Evolutionary conservation across 805 yeast genomes (phyloP), one percentile per base, ranked within the genome.

Genomic region (Cyberlindnera samutprakarnensis): DNA sequence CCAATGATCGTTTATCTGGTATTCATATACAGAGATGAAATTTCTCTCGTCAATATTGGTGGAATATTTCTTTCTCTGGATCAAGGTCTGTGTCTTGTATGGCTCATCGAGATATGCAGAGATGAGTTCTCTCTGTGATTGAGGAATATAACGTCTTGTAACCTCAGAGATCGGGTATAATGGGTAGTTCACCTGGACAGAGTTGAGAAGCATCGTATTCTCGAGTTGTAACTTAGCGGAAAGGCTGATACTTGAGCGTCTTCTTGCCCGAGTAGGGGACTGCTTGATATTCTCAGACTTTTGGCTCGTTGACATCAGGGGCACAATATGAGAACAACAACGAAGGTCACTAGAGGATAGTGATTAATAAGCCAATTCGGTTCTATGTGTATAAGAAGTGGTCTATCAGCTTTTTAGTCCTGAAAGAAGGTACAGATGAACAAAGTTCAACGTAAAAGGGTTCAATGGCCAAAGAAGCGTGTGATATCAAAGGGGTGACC

Each of bases 1-100:
- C 73, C 86, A 73, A 45, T 82, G 80, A 37, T 68, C 73, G 43
- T 78, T 77, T 36, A 83, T 53, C 47, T 62, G 65, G 57, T 77
- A 84, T 55, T 84, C 92, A 49, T 64, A 81, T 6, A 82, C 92
- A 1, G 84, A 73, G 23, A 79, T 56, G 50, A 62, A 78, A 51
- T 72, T 71, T 37, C 92, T 66, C n/a, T 75, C 76, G 49, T 79
- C 86, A 22, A 80, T 78, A 6, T 78, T 66, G 3, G 92, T 81
- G 9, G 84, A 77, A 49, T 83, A 83, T 44, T 74, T 74, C 46
- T 70, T 67, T 35, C 42, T 44, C 10, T 32, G 18, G 20, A 49
- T 38, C 27, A 39, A 38, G 11, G 27, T 13, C 6, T 36, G 28
- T 18, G 32, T 27, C 9, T 23, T 13, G 12, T 25, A 14, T 4